phyloP scores from a whole-genome alignment of 2,329 filamentous ascomycete genomes.

The Paracoccidioides brasiliensis region DNA sequence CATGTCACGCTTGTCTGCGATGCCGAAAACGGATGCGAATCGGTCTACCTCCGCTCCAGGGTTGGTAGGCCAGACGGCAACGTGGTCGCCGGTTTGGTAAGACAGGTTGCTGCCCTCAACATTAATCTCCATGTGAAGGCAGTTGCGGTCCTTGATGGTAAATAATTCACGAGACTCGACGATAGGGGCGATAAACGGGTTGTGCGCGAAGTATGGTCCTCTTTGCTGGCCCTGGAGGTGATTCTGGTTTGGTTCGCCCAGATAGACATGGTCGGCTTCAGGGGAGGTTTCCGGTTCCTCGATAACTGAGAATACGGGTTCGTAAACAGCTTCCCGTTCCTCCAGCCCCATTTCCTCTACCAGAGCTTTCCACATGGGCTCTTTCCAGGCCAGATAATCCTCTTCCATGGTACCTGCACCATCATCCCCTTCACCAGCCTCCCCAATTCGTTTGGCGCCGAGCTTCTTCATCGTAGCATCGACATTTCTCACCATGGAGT shows the following conservation, averaged over 20 bases:
- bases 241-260: constrained; percentile 92
- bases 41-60: constrained; percentile 82
- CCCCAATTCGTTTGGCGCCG: constrained; percentile 71
- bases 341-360: constrained; percentile 73
- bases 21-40: constrained; percentile 66
- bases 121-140: constrained; percentile 90
- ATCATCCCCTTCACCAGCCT: constrained; percentile 90
- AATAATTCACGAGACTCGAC: constrained; percentile 85
- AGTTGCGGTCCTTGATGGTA: constrained; percentile 79
- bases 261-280: constrained; percentile 71
- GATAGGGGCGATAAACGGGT: constrained; percentile 92
- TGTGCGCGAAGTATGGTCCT: constrained; percentile 90
- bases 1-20: constrained; percentile 61
- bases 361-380: constrained; percentile 91
- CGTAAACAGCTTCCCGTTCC: constrained; percentile 92
- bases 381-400: constrained; percentile 97
- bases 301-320: constrained; percentile 74
- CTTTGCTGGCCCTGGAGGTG: constrained; percentile 75
- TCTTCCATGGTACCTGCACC: constrained; percentile 99
- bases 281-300: constrained; percentile 61
- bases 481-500: constrained; percentile 91
- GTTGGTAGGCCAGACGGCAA: constrained; percentile 95
- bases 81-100: constrained; percentile 95
- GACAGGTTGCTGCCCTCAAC: constrained; percentile 76
- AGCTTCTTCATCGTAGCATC: constrained; percentile 68